phyloP scores from a whole-genome alignment of 1,139 yeast species.

The Magnusiomyces suaveolens region DNA sequence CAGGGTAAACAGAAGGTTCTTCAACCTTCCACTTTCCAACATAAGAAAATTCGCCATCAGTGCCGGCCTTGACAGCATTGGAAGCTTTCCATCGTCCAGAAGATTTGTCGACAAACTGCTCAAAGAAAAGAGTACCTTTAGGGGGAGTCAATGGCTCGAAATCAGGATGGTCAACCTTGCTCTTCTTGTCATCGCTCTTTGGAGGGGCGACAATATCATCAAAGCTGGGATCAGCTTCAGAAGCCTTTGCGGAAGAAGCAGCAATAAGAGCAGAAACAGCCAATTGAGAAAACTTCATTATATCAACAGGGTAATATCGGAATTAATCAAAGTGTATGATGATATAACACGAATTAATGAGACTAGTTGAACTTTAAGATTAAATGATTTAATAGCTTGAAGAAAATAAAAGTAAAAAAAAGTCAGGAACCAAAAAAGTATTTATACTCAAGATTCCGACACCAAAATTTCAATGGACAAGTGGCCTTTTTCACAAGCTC shows the following conservation, averaged over 20 bases:
- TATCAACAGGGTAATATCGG: background rate
- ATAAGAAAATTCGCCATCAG: constrained; percentile 45
- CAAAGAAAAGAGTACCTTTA: constrained; percentile 45
- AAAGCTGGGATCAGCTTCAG: background rate
- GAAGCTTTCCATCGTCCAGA: constrained; percentile 53
- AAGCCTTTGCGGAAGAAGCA: constrained; percentile 7
- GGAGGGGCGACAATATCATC: constrained; percentile 1
- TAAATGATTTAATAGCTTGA: no score
- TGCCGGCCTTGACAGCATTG: constrained; percentile 41
- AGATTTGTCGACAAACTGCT: constrained; percentile 51
- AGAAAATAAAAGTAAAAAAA: background rate
- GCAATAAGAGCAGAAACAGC: constrained; percentile 12
- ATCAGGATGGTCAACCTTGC: constrained; percentile 9
- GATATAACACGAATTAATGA: background rate
- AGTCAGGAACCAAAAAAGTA: background rate
- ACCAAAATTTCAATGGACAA: background rate
- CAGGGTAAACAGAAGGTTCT: constrained; percentile 48
- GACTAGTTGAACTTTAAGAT: background rate
- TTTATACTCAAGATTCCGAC: no score
- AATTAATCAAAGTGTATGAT: background rate
- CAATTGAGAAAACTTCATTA: constrained; percentile 11
- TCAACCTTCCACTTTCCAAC: constrained; percentile 67
- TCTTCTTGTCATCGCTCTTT: background rate
- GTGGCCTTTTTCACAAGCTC: background rate
- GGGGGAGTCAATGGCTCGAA: constrained; percentile 9